Evolutionary conservation across 306 rosid species (phyloP).

Genomic region (Gynostemma pentaphyllum): DNA sequence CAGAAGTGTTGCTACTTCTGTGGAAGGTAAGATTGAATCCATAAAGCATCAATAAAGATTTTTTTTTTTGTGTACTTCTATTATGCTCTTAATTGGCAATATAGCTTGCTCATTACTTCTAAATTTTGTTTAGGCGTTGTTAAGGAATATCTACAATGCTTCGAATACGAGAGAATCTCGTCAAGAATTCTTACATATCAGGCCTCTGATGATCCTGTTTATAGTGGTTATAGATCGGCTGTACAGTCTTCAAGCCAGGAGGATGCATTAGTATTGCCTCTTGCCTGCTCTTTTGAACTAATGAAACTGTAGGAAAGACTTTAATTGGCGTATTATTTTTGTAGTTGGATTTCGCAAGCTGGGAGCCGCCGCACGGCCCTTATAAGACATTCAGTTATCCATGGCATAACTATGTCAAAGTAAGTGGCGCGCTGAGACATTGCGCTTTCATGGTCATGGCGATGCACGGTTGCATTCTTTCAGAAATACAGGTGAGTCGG

Average conservation of each 20-base stretch:
- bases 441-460: slow-evolving; percentile 97
- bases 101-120: slow-evolving; percentile 7
- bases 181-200: slow-evolving; percentile 88
- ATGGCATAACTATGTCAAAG: slow-evolving; percentile 83
- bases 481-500: slow-evolving; percentile 83
- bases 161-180: slow-evolving; percentile 78
- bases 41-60: neutral
- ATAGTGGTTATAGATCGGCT: slow-evolving; percentile 81
- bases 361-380: slow-evolving; percentile 98
- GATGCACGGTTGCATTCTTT: slow-evolving; percentile 87
- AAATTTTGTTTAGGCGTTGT: slow-evolving; percentile 49
- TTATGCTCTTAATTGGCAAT: neutral
- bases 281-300: neutral
- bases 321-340: slow-evolving; percentile 5
- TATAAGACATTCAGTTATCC: slow-evolving; percentile 70
- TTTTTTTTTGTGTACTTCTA: neutral
- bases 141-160: slow-evolving; percentile 52
- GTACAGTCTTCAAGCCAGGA: slow-evolving; percentile 85
- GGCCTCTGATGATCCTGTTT: slow-evolving; percentile 78
- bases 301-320: slow-evolving; percentile 2
- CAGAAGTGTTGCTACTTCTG: slow-evolving; percentile 68
- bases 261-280: slow-evolving; percentile 59
- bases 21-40: slow-evolving; percentile 48
- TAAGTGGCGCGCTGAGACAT: slow-evolving; percentile 92
- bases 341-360: slow-evolving; percentile 86